Evolutionary conservation across 371 early-diverging fungal species (phyloP).

Genomic region (Circinella minor): DNA sequence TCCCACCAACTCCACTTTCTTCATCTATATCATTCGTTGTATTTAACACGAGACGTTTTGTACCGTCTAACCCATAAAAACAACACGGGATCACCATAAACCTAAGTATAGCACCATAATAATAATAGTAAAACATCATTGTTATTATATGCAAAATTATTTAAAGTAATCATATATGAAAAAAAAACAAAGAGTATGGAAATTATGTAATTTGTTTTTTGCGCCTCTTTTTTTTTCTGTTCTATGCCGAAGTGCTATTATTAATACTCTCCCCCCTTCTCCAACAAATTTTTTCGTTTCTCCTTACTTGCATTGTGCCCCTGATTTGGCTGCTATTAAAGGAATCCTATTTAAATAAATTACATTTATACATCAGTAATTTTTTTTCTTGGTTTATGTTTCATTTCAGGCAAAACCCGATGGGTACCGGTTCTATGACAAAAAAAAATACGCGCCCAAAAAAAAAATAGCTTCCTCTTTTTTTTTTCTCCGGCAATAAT

Average conservation of each 20-base stretch:
- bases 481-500: not conserved
- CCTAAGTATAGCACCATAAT: conserved; percentile 11
- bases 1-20: conserved; percentile 42
- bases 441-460: not conserved
- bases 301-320: conserved; percentile 58
- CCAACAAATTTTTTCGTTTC: not conserved
- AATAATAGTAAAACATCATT: too few species aligned
- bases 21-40: conserved; percentile 30
- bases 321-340: conserved; percentile 72
- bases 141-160: too few species aligned
- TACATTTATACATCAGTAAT: too few species aligned
- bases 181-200: too few species aligned
- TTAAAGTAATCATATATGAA: too few species aligned
- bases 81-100: conserved; percentile 71
- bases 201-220: too few species aligned
- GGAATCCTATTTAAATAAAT: conserved; percentile 53
- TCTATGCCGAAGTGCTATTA: not conserved
- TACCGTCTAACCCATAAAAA: conserved; percentile 74
- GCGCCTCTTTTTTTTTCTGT: not conserved
- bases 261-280: too few species aligned
- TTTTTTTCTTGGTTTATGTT: not conserved
- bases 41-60: conserved; percentile 43
- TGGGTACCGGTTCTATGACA: too few species aligned
- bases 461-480: not conserved
- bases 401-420: too few species aligned